A percentile compares a stretch with the other conserved stretches of the same genome.
These are phyloP conservation scores for Citeromyces hawaiiensis DNA, from an alignment of 1,139 yeast genomes.

Conservation along the genomic window DNA sequence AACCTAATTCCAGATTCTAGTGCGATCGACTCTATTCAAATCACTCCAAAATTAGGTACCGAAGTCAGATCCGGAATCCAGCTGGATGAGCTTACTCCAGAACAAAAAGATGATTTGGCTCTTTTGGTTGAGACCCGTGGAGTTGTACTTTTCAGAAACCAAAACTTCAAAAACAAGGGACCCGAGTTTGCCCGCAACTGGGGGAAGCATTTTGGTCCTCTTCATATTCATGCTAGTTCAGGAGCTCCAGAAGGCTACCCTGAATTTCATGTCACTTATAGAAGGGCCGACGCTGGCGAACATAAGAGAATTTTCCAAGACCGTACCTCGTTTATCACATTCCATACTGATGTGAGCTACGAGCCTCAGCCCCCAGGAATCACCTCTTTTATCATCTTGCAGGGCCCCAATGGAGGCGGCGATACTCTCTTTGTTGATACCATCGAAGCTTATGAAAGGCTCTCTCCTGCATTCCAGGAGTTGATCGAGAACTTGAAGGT, in stretches of 20 bases:
- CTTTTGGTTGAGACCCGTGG: constrained; percentile 53
- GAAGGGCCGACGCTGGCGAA: constrained; percentile 29
- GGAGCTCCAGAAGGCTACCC: constrained; percentile 50
- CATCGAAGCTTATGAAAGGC: constrained; percentile 53
- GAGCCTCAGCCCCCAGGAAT: constrained; percentile 60
- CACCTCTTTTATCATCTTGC: constrained; percentile 41
- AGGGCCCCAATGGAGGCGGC: constrained; percentile 53
- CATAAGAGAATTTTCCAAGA: constrained; percentile 21
- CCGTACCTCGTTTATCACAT: constrained; percentile 23
- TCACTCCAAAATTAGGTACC: constrained; percentile 58
- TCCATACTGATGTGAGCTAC: constrained; percentile 65
- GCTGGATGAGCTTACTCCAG: constrained; percentile 33
- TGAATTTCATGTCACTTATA: constrained; percentile 49
- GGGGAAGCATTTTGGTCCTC: constrained; percentile 51
- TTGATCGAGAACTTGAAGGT: constrained; percentile 46
- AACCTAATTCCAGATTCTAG: constrained; percentile 29
- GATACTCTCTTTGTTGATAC: constrained; percentile 61
- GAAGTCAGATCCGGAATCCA: constrained; percentile 43
- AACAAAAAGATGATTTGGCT: constrained; percentile 53
- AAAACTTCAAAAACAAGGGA: constrained; percentile 46
- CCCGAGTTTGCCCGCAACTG: constrained; percentile 38
- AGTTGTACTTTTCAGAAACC: constrained; percentile 54
- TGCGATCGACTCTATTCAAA: constrained; percentile 9
- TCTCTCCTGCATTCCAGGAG: constrained; percentile 47
- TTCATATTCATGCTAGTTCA: constrained; percentile 65